phyloP scores from a whole-genome alignment of 2,329 filamentous ascomycete genomes.

The Hawksworthiomyces lignivorus region DNA sequence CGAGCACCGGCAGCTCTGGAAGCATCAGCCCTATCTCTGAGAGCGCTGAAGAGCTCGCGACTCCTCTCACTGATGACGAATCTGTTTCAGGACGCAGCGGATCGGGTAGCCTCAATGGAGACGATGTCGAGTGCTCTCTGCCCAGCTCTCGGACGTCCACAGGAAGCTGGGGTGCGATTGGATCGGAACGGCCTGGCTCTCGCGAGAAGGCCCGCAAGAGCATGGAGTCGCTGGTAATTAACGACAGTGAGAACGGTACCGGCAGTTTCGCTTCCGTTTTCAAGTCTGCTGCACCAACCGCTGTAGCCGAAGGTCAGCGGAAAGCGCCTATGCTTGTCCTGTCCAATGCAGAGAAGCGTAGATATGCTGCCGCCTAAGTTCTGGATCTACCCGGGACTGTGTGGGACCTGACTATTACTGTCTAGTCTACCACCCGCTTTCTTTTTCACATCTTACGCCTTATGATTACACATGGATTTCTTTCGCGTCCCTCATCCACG shows the following conservation, averaged over 20 bases:
- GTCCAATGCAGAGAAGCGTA: constrained; percentile 85
- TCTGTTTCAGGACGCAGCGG: constrained; percentile 64
- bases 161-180: constrained; percentile 69
- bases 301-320: constrained; percentile 57
- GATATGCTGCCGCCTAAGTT: constrained; percentile 6
- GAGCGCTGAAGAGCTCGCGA: constrained; percentile 58
- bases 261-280: constrained; percentile 61
- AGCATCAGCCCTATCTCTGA: constrained; percentile 90
- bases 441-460: neutral
- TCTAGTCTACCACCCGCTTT: neutral
- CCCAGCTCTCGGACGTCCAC: constrained; percentile 72
- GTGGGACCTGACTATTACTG: too few relatives aligned
- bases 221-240: constrained; percentile 58
- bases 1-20: constrained; percentile 62
- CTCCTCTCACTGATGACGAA: constrained; percentile 67
- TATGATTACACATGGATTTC: constrained; percentile 6
- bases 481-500: neutral
- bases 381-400: too few relatives aligned
- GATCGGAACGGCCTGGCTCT: constrained; percentile 72
- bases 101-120: constrained; percentile 74
- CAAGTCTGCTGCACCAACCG: constrained; percentile 52
- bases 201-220: constrained; percentile 56
- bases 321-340: constrained; percentile 82
- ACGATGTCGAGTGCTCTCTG: constrained; percentile 54
- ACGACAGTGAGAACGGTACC: constrained; percentile 42